These are phyloP conservation scores for Lobulomyces angularis DNA, from an alignment of 192 early-diverging fungal species.

Conservation along the genomic window DNA sequence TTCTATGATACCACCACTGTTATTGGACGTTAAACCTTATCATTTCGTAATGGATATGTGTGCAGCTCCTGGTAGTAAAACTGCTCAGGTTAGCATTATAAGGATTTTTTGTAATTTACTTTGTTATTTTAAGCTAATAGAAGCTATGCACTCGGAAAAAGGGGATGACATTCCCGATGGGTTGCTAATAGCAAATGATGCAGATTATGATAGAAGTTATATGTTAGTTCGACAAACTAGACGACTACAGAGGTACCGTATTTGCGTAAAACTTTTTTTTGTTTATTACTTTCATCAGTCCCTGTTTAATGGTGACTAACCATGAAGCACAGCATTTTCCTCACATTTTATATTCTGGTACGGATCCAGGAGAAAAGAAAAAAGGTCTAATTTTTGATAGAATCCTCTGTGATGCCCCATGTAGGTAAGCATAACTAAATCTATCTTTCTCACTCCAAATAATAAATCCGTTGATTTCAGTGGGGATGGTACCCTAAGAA, in stretches of 20 bases:
- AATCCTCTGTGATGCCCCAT: constrained; percentile 93
- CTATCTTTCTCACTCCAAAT: neutral
- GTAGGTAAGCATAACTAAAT: constrained; percentile 27
- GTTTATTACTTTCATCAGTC: too few relatives aligned
- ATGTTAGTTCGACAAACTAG: constrained; percentile 95
- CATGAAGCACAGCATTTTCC: constrained; percentile 88
- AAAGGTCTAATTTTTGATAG: constrained; percentile 82
- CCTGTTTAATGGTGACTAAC: constrained; percentile 87
- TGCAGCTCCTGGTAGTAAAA: constrained; percentile 97
- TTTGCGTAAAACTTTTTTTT: too few relatives aligned
- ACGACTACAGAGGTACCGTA: constrained; percentile 83
- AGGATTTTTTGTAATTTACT: neutral
- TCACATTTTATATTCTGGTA: too few relatives aligned
- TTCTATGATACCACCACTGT: constrained; percentile 92
- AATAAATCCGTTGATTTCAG: too few relatives aligned
- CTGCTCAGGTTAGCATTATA: constrained; percentile 43
- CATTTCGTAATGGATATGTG: constrained; percentile 91
- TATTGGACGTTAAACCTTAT: constrained; percentile 78
- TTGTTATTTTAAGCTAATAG: constrained; percentile 37
- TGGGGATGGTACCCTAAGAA: constrained; percentile 94
- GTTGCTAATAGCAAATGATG: constrained; percentile 93
- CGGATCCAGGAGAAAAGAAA: too few relatives aligned
- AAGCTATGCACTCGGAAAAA: constrained; percentile 44
- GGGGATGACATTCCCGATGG: constrained; percentile 33
- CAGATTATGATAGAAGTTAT: constrained; percentile 76